Base-by-base conservation (phyloP, 192 early-diverging fungal species). In the Cladochytrium replicatum region DNA sequence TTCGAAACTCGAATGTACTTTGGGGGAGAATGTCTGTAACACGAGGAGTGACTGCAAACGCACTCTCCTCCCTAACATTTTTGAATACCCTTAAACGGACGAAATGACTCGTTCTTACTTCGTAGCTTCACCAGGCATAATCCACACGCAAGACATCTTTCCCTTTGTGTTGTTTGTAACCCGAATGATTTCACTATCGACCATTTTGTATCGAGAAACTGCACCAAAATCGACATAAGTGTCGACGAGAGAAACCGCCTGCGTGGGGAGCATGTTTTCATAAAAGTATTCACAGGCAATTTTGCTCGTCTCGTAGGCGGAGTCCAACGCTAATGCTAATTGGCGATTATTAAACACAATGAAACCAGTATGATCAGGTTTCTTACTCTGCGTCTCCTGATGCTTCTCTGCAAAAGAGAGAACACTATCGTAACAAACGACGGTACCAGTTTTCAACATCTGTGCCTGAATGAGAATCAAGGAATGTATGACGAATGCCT, bases 61-160 rank as follows among this genome's bases (percentile, higher is more conserved):
- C 52, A 6, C 58, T 30, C 24, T 73, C 66, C 4, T 68, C 66
- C 1, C 58, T 72, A 22, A 48, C 2, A 61, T 26, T 37, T 37
- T 37, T 37, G 17, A 37, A 13, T 13, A 53, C 7, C 7, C 22
- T 25, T 17, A 52, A n/a, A n/a, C n/a, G n/a, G n/a, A n/a, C n/a
- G n/a, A n/a, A 24, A 45, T 50, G 13, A 43, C 46, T 50, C 31
- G 43, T 4, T 50, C 34, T n/a, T 31, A 58, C 61, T 44, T 52
- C n/a, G 25, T 55, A 2, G 27, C 32, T 13, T 71, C 67, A 24
- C 63, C 65, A 2, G 63, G 64, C 29, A 68, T 46, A 30, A 67
- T 66, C 75, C 75, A 77, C 0, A 76, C 69, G 48, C 75, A 77
- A 1, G 69, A 61, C 64, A 77, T 68, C 48, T 67, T 77, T 11